Evolutionary conservation across 129 eudicot genomes (phyloP).

Genomic region (Apium graveolens): DNA sequence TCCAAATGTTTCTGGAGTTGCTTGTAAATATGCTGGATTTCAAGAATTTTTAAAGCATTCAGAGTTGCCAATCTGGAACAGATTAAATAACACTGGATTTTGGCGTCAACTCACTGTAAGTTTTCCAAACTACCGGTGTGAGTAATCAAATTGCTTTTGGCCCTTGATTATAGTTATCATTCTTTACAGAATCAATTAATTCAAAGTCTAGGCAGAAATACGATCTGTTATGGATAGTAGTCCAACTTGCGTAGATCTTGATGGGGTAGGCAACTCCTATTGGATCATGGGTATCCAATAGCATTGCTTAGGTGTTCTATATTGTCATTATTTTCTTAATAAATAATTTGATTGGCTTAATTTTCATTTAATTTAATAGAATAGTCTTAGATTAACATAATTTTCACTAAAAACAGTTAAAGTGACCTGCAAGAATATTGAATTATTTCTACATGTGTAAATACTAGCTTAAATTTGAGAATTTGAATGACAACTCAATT

Average conservation of each 20-base stretch:
- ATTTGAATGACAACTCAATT: too few species aligned
- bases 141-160: not conserved
- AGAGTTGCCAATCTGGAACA: slow-evolving; percentile 69
- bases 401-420: not conserved
- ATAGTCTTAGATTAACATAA: too few species aligned
- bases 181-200: not conserved
- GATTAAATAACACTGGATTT: slow-evolving; percentile 80
- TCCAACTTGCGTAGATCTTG: not conserved
- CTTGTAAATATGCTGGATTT: slow-evolving; percentile 67
- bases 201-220: not conserved
- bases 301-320: not conserved
- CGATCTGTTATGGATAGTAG: not conserved
- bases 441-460: not conserved
- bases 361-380: too few species aligned
- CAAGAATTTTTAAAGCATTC: slow-evolving; percentile 72
- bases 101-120: slow-evolving; percentile 98
- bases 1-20: slow-evolving; percentile 66
- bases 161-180: not conserved
- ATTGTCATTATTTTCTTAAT: not conserved
- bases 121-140: slow-evolving; percentile 1
- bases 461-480: too few species aligned
- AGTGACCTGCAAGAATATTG: not conserved
- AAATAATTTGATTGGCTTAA: not conserved
- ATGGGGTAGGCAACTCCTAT: not conserved
- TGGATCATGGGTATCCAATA: not conserved